phyloP scores from a whole-genome alignment of 441 rosid species.

The Arabidopsis hybrid region DNA sequence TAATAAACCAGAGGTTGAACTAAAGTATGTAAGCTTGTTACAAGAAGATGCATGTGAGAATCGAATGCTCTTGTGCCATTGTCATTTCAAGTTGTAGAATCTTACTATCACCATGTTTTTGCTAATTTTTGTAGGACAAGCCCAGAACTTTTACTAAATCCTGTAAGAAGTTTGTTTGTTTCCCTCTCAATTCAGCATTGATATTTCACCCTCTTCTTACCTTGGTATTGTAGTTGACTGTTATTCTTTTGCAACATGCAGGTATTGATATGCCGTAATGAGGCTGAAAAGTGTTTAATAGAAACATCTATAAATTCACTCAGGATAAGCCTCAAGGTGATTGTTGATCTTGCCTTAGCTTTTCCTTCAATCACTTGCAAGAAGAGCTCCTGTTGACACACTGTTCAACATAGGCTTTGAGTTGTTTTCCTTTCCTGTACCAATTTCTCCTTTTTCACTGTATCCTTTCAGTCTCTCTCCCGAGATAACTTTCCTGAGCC shows the following conservation, averaged over 20 bases:
- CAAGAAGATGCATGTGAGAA: conserved; percentile 40
- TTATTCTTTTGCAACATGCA: conserved; percentile 40
- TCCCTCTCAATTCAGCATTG: conserved; percentile 22
- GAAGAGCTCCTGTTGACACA: conserved; percentile 10
- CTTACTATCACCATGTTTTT: conserved; percentile 32
- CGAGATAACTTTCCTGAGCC: neutral
- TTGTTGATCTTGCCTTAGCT: conserved; percentile 28
- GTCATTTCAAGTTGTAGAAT: conserved; percentile 28
- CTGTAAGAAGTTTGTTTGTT: conserved; percentile 64
- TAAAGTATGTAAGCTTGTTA: conserved; percentile 69
- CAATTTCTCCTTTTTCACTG: neutral
- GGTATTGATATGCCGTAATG: conserved; percentile 95
- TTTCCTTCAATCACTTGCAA: conserved; percentile 1
- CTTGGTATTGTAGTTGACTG: conserved; percentile 1
- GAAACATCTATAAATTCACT: conserved; percentile 96
- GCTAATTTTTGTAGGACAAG: conserved; percentile 77
- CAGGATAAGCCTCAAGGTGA: conserved; percentile 95
- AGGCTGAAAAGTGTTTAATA: conserved; percentile 94
- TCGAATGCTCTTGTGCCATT: conserved; percentile 22
- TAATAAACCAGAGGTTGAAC: conserved; percentile 98
- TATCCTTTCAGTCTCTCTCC: conserved; percentile 13
- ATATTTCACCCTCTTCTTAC: conserved; percentile 15
- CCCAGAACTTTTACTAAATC: conserved; percentile 86
- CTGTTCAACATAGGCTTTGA: neutral
- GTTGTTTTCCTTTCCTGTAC: neutral